Base-by-base conservation (phyloP, 495 filamentous ascomycete genomes). In the Penicillium angulare region DNA sequence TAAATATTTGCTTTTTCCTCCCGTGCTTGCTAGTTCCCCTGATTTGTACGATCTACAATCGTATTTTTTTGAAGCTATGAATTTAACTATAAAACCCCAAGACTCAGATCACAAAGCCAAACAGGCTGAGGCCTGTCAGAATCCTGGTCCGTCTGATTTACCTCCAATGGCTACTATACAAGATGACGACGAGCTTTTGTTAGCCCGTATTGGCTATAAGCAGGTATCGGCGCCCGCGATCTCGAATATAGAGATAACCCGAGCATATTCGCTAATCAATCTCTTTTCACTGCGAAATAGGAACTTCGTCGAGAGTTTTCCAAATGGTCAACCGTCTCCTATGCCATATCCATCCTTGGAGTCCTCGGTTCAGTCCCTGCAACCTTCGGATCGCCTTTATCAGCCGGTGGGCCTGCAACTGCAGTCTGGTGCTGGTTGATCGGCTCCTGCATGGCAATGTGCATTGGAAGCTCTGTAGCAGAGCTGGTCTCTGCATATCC, bases 401-500 rank as follows among this genome's bases (percentile, higher is more conserved):
- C 69, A n/a, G 71, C 80, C 7, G 85, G 85, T n/a, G 85, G 85
- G 1, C 85, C 85, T 7, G 85, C 83, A 8, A 85, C 85, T 6
- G 83, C 83, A 9, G 82, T 87, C 15, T 88, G 85, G 85, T 81
- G 82, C 43, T 88, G 85, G 85, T 76, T 86, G 51, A 72, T 86
- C 46, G 85, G 85, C 34, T 85, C 82, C 5, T 72, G 74, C 52
- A 86, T 86, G 83, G 82, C 84, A 5, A 78, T 83, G 72, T 83
- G 78, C 48, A 86, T 86, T 50, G 81, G 83, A 2, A 83, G 79
- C 52, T 86, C 81, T 36, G 82, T 85, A 15, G 77, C 81, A 10
- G 81, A 84, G 61, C 61, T 84, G 17, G 81, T 84, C 17, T 85
- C 81, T 6, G 81, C 81, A 7, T 85, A 85, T 61, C 81, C 81